A percentile compares a stretch with the other conserved stretches of the same genome.
Evolutionary conservation across 2,329 filamentous ascomycete genomes (phyloP).

Genomic region (Coniochaeta ligniaria): DNA sequence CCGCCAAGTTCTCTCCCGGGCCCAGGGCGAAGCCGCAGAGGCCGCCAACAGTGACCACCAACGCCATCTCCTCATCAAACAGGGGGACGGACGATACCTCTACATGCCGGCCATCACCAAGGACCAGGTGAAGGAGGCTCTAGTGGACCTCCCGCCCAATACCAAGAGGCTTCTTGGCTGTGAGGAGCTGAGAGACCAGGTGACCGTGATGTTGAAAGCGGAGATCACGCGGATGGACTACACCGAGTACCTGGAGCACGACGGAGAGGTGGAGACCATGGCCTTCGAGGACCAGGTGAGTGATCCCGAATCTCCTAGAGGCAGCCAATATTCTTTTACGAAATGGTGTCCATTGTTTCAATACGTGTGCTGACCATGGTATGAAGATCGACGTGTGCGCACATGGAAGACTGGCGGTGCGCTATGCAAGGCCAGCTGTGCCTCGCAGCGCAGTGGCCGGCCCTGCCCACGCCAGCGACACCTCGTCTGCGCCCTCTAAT

Average conservation of each 20-base stretch:
- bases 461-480: neutral
- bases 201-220: slow-evolving; percentile 8
- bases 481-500: neutral
- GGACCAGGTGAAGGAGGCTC: neutral
- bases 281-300: slow-evolving; percentile 12
- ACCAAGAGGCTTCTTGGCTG: neutral
- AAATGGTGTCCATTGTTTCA: neutral
- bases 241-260: slow-evolving; percentile 4
- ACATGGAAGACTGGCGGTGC: neutral
- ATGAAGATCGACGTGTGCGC: slow-evolving; percentile 2
- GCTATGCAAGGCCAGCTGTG: neutral
- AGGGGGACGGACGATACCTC: neutral
- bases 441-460: neutral
- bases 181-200: neutral
- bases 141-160: neutral
- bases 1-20: neutral
- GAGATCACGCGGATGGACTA: slow-evolving; percentile 8
- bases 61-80: neutral
- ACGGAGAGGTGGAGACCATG: neutral
- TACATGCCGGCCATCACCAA: neutral
- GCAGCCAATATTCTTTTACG: neutral
- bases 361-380: neutral
- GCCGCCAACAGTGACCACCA: neutral
- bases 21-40: neutral
- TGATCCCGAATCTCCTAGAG: neutral